Conservation (phyloP, 2,329 filamentous ascomycete species). For the Monilinia aucupariae region DNA sequence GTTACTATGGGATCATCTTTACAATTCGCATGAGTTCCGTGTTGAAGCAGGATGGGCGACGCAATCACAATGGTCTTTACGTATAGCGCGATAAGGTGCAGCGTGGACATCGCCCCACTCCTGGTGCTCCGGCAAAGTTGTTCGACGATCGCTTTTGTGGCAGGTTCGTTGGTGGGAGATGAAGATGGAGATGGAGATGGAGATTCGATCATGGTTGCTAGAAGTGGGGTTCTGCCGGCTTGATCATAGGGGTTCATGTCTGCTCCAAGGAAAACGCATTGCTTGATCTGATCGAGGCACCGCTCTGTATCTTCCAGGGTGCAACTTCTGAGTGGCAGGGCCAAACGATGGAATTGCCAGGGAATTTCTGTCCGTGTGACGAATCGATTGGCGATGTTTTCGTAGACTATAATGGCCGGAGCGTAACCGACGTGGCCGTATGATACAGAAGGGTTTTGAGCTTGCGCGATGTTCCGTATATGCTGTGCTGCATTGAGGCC, state of each 20-base stretch:
- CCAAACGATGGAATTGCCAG: background rate
- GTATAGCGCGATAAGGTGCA: conserved; percentile 10
- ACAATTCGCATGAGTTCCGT: conserved; percentile 12
- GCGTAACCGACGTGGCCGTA: conserved; percentile 12
- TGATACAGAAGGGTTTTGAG: conserved; percentile 13
- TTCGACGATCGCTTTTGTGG: conserved; percentile 2
- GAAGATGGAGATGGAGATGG: too few relatives aligned
- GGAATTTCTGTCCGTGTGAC: background rate
- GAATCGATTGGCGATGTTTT: conserved; percentile 14
- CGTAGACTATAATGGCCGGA: conserved; percentile 7
- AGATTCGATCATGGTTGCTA: conserved; percentile 5
- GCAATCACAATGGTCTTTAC: conserved; percentile 13
- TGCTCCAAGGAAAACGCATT: conserved; percentile 4
- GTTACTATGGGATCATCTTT: too few relatives aligned
- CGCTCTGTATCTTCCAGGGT: conserved; percentile 3
- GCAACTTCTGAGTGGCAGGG: background rate
- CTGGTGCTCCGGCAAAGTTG: background rate
- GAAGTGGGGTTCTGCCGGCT: conserved; percentile 11
- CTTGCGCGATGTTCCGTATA: conserved; percentile 1
- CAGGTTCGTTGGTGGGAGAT: too few relatives aligned
- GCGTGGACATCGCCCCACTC: conserved; percentile 9
- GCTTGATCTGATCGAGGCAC: conserved; percentile 1
- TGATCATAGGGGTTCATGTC: conserved; percentile 15
- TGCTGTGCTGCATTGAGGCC: conserved; percentile 13
- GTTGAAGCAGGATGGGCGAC: conserved; percentile 11